Evolutionary conservation across 2,329 filamentous ascomycete species (phyloP).

Genomic region (Orbilia oligospora): DNA sequence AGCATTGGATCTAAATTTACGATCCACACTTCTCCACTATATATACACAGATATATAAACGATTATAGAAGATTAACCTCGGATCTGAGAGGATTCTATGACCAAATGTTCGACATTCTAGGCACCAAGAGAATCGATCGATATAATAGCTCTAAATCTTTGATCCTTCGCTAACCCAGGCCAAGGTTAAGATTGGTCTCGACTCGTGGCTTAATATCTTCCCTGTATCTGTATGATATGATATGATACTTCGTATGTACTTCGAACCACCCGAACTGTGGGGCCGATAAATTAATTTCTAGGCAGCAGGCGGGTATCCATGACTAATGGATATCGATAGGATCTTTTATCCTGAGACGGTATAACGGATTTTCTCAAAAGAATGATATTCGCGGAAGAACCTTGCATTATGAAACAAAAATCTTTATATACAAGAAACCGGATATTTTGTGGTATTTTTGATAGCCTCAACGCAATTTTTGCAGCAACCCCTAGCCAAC

Average conservation of each 20-base stretch:
- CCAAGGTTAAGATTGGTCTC: not conserved
- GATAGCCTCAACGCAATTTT: slow-evolving; percentile 1
- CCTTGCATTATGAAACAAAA: slow-evolving; percentile 1
- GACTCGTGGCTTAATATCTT: not conserved
- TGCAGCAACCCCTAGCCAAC: not conserved
- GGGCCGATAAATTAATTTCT: slow-evolving; percentile 21
- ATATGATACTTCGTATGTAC: no score
- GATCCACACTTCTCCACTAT: no score
- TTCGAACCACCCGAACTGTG: slow-evolving; percentile 13
- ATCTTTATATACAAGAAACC: slow-evolving; percentile 22
- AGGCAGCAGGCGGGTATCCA: slow-evolving; percentile 7
- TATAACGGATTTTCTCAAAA: slow-evolving; percentile 3
- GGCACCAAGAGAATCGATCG: no score
- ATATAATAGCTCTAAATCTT: not conserved
- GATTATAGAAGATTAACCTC: slow-evolving; percentile 6
- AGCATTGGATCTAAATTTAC: no score
- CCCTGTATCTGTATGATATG: not conserved
- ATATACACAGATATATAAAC: not conserved
- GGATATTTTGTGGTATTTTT: slow-evolving; percentile 20
- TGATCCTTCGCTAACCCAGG: not conserved
- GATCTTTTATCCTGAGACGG: slow-evolving; percentile 2
- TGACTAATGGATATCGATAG: slow-evolving; percentile 17
- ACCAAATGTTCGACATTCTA: not conserved
- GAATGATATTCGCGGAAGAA: slow-evolving; percentile 13
- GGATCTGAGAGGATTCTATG: not conserved